Conservation (phyloP, 768 basidiomycete species). For the Hericium rajendrae region DNA sequence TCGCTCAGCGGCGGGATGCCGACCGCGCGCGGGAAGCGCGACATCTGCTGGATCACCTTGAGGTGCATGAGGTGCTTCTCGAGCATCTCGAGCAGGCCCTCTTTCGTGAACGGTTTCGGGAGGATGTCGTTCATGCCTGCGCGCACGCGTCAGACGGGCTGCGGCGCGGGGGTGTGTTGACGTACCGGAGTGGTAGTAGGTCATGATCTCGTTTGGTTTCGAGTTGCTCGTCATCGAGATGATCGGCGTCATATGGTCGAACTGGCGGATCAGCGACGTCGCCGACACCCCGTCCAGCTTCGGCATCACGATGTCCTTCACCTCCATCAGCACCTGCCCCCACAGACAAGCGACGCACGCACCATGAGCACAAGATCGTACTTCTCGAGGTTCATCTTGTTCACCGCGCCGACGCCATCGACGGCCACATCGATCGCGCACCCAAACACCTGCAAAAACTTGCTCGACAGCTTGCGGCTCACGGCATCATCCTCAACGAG, state of each 20-base stretch:
- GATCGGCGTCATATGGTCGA: constrained; percentile 92
- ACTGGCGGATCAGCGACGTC: constrained; percentile 88
- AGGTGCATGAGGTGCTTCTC: constrained; percentile 34
- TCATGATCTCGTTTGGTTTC: constrained; percentile 87
- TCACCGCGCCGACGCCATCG: constrained; percentile 85
- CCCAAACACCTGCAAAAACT: constrained; percentile 92
- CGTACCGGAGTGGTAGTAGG: constrained; percentile 69
- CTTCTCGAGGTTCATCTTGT: constrained; percentile 93
- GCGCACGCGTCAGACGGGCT: no score
- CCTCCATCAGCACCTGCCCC: neutral
- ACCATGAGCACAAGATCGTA: constrained; percentile 97
- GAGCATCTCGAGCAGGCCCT: constrained; percentile 83
- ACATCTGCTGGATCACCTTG: constrained; percentile 15
- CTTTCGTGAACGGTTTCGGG: constrained; percentile 95
- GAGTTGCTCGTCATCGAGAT: constrained; percentile 98
- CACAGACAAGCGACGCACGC: constrained; percentile 20
- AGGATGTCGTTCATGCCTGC: constrained; percentile 84
- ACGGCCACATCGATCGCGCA: constrained; percentile 92
- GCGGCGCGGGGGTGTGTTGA: no score
- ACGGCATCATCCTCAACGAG: constrained; percentile 96
- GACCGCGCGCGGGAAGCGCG: constrained; percentile 9
- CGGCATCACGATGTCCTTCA: constrained; percentile 91
- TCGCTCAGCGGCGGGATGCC: constrained; percentile 12
- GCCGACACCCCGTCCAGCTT: constrained; percentile 83
- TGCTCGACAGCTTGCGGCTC: constrained; percentile 77